Evolutionary conservation across 495 filamentous ascomycete genomes (phyloP), one percentile per base, ranked within the genome.

Genomic region (Daldinia bambusicola): DNA sequence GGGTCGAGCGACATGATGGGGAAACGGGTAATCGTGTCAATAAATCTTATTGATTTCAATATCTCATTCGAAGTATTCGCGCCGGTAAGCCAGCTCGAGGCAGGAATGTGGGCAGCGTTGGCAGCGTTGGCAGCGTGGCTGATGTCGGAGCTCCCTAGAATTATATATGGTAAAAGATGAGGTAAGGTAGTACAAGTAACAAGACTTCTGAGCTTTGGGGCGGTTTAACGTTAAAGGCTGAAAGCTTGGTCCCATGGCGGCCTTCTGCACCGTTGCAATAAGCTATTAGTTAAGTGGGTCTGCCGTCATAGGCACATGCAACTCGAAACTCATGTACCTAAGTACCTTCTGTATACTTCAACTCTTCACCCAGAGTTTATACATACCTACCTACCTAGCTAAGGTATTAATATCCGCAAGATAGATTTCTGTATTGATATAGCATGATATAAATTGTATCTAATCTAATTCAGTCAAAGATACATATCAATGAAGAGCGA

Each of bases 1-100:
- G 93, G 91, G 75, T 97, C 93, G 77, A 97, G 88, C 63, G 92
- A 95, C 92, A 95, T 94, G 72, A 69, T 85, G 78, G 53, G 16
- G 34, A 36, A 36, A 36, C 26, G 1, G 38, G 14, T n/a, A 13
- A n/a, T 50, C 20, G 53, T 55, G 2, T 26, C 26, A 26, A 26
- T 26, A 3, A 26, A 26, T n/a, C n/a, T n/a, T n/a, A n/a, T n/a
- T n/a, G n/a, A n/a, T n/a, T n/a, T n/a, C n/a, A n/a, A n/a, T n/a
- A n/a, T n/a, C n/a, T n/a, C n/a, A n/a, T 3, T 56, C 31, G 14
- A 13, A 38, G n/a, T 62, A 59, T 22, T 53, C n/a, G 30, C 58
- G 26, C 55, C 58, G 22, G 38, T n/a, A 68, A 61, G 50, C 26
- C 41, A 64, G 59, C 69, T 72, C 56, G 50, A 55, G n/a, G 13